Conservation (phyloP, 192 early-diverging fungal species). For the Coemansia sp. region DNA sequence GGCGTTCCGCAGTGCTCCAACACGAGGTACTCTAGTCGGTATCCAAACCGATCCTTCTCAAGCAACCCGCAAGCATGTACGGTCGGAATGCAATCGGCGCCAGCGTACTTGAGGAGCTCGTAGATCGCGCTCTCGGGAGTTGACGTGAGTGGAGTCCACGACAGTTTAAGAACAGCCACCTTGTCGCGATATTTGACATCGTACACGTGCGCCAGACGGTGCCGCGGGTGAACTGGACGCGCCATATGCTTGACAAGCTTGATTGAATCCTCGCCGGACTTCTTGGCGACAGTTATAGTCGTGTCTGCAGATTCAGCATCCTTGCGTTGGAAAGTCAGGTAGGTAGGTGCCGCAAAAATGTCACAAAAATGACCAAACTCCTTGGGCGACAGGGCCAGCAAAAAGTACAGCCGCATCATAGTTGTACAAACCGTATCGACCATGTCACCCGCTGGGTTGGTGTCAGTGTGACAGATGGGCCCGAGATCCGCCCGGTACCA, state of each 20-base stretch:
- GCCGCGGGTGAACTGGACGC: neutral
- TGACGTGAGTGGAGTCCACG: neutral
- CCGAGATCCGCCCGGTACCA: slow-evolving; percentile 5
- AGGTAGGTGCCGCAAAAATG: neutral
- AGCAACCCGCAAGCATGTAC: neutral
- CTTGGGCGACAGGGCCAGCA: neutral
- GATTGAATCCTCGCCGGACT: neutral
- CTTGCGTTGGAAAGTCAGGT: too few species aligned
- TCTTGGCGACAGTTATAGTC: neutral
- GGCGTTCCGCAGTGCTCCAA: slow-evolving; percentile 5
- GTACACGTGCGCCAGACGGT: neutral
- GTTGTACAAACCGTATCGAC: neutral
- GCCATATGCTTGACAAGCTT: neutral
- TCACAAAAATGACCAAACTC: slow-evolving; percentile 1
- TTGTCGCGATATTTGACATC: neutral
- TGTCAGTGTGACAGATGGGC: neutral
- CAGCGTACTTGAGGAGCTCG: neutral
- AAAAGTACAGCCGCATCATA: neutral
- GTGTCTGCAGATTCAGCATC: too few species aligned
- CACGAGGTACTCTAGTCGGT: neutral
- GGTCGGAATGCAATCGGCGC: neutral
- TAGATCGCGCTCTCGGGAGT: neutral
- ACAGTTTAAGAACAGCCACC: neutral
- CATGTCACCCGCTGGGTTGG: neutral
- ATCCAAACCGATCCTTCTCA: neutral